Evolutionary conservation across 1,139 yeast genomes (phyloP), one percentile per base, ranked within the genome.

Genomic region (Nakaseomyces kungkrabaensis): DNA sequence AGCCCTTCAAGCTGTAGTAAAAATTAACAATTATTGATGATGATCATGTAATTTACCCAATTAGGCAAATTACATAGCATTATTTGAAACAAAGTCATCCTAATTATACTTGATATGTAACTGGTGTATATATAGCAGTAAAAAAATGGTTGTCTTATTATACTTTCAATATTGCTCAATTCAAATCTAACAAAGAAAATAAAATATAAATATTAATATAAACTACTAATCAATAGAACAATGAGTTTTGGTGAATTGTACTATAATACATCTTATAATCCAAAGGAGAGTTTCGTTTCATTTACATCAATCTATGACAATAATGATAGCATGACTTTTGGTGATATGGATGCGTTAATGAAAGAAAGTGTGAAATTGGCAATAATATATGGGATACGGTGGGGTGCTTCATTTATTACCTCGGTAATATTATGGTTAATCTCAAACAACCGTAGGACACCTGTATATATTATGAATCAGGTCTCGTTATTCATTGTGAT

Each of bases 381-480:
- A 0, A 67, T 72, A 29, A 66, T 75, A 36, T 72, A 69, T 58
- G 78, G 79, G 6, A 62, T 67, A 1, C 68, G 71, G 53, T 60
- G 69, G 24, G 75, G 75, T 41, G 71, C 78, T 48, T 72, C 75
- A 17, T 63, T 61, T 5, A 53, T 67, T 5, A 73, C 74, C 2
- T 60, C 72, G 50, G 62, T 71, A 31, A 63, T 69, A 22, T 67
- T 73, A 49, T 65, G 68, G 56, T 62, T 74, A 47, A 64, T 78
- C 6, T 72, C 80, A 5, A 73, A 71, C 43, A 75, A 73, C 51
- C 78, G 72, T 58, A 74, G 68, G 41, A 78, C 89, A 0, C 85
- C 89, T 4, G 77, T 88, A 34, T 89, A 86, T 63, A 66, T 81
- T 25, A 68, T 87, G 49, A 88, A 89, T 66, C 81, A 80, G 60